These are phyloP conservation scores for Thozetella sp. DNA, from an alignment of 495 filamentous ascomycete genomes.

Conservation along the genomic window DNA sequence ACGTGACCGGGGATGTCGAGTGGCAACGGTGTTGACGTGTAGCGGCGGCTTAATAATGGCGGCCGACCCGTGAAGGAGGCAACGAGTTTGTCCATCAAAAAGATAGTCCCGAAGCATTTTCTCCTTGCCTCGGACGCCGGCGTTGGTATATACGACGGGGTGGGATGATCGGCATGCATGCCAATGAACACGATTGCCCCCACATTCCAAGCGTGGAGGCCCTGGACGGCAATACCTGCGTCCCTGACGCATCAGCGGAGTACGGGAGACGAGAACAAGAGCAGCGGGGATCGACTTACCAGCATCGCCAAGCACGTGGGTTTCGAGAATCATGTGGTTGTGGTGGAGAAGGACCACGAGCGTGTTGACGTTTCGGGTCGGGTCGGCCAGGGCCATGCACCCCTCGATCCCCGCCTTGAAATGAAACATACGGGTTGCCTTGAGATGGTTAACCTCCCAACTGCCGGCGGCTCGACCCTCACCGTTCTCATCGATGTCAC, in stretches of 20 bases:
- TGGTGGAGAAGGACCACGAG: constrained; percentile 47
- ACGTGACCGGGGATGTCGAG: constrained; percentile 54
- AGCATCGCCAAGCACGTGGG: constrained; percentile 50
- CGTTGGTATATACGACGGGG: constrained; percentile 1
- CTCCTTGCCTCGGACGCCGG: constrained; percentile 16
- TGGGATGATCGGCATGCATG: constrained; percentile 49
- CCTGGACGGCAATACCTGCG: constrained; percentile 55
- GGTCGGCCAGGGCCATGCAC: constrained; percentile 49
- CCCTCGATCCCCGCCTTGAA: constrained; percentile 39
- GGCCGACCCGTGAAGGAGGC: constrained; percentile 60
- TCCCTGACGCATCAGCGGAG: not conserved
- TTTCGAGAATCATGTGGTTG: constrained; percentile 43
- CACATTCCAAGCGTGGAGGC: constrained; percentile 49
- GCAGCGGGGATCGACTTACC: constrained; percentile 36
- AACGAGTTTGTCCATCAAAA: constrained; percentile 50
- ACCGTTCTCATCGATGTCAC: constrained; percentile 9
- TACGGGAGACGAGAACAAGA: not conserved
- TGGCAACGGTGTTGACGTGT: constrained; percentile 52
- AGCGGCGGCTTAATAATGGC: constrained; percentile 55
- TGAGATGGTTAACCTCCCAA: constrained; percentile 10
- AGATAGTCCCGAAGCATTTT: constrained; percentile 50
- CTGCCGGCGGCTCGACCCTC: not conserved
- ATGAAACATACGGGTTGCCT: constrained; percentile 2
- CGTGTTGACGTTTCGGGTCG: constrained; percentile 48
- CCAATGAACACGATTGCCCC: constrained; percentile 59